A percentile compares a stretch with the other conserved stretches of the same genome.
These are phyloP conservation scores for Fusarium penzigii DNA, from an alignment of 2,329 filamentous ascomycete species.

Conservation along the genomic window DNA sequence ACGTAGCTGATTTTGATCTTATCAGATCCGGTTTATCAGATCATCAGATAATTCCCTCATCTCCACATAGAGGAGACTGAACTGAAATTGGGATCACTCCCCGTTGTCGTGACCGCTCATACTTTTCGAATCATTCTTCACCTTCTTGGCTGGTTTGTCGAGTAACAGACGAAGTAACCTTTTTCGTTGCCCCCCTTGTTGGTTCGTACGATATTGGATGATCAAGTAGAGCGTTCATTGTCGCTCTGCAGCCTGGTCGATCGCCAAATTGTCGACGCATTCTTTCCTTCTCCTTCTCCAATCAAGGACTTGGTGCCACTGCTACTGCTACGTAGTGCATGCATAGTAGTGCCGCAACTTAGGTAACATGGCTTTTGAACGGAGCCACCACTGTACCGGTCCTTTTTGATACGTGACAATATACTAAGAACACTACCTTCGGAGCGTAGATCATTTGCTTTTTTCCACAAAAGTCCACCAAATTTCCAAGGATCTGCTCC, in stretches of 20 bases:
- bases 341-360: neutral
- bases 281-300: neutral
- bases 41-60: slow-evolving; percentile 54
- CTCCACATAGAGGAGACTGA: slow-evolving; percentile 28
- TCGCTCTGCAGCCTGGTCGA: neutral
- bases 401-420: too few species aligned
- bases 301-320: neutral
- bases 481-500: neutral
- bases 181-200: neutral
- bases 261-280: neutral
- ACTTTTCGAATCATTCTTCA: too few species aligned
- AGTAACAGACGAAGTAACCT: too few species aligned
- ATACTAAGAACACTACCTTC: neutral
- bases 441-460: neutral
- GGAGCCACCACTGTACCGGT: neutral
- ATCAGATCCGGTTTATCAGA: slow-evolving; percentile 54
- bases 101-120: neutral
- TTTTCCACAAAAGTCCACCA: neutral
- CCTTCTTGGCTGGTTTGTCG: too few species aligned
- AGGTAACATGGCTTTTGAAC: neutral
- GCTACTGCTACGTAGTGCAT: neutral
- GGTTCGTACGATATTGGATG: neutral
- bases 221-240: neutral
- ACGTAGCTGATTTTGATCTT: slow-evolving; percentile 35
- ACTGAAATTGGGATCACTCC: slow-evolving; percentile 5